phyloP scores from a whole-genome alignment of 768 basidiomycete genomes.

The Kwoniella sp. region DNA sequence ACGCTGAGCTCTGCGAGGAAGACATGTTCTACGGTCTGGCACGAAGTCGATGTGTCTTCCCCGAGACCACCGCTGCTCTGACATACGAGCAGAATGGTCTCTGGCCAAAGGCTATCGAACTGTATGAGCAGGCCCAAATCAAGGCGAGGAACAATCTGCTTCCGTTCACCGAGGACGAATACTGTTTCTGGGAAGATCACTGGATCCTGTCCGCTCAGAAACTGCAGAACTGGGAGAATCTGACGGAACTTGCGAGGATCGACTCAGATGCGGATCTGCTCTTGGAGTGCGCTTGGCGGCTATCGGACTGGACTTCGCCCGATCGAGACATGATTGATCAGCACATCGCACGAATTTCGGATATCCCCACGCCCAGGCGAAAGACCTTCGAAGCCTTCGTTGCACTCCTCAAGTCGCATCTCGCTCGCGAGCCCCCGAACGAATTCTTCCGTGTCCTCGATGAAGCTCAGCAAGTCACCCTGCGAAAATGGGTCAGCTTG shows the following conservation, averaged over 20 bases:
- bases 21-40: conserved; percentile 97
- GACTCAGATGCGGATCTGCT: conserved; percentile 90
- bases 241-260: conserved; percentile 83
- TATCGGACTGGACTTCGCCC: conserved; percentile 77
- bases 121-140: conserved; percentile 87
- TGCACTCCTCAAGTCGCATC: conserved; percentile 80
- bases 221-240: conserved; percentile 94
- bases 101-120: conserved; percentile 87
- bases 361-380: conserved; percentile 89
- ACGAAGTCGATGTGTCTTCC: conserved; percentile 82
- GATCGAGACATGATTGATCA: conserved; percentile 71
- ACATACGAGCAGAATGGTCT: conserved; percentile 95
- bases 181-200: conserved; percentile 98
- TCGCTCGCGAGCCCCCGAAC: conserved; percentile 69
- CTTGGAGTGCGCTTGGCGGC: conserved; percentile 94
- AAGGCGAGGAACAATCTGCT: conserved; percentile 78
- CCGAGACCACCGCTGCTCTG: conserved; percentile 80
- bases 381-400: conserved; percentile 97
- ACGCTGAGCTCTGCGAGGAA: conserved; percentile 92
- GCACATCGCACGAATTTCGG: conserved; percentile 75
- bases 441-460: conserved; percentile 88
- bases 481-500: conserved; percentile 92
- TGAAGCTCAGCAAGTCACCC: conserved; percentile 92
- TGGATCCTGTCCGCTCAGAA: conserved; percentile 96
- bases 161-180: conserved; percentile 91